Evolutionary conservation across 2,329 filamentous ascomycete species (phyloP), one percentile per base, ranked within the genome.

Genomic region (Fusarium tjaetaba): DNA sequence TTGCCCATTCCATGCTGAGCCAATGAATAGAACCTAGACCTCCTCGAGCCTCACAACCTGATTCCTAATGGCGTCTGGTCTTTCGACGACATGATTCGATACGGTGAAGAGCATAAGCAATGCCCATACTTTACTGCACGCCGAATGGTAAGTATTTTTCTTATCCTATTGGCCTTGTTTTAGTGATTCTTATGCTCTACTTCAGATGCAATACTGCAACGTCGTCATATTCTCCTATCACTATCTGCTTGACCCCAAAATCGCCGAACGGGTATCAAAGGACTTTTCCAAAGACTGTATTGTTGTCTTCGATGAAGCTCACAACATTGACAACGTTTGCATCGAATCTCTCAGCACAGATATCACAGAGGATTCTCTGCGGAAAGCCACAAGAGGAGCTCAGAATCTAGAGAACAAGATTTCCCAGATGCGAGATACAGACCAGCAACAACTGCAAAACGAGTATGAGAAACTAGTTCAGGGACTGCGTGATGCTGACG

Each of bases 221-320:
- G 95, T 99, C 80, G 98, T 99, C 79, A 99, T 99, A 76, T 99
- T 99, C 85, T 99, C 96, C 1, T 99, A 99, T 80, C 96, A 99
- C 82, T 99, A 99, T 80, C 89, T 99, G 7, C 89, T 99, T 22
- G 97, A 99, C 78, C 96, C 96, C 6, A 99, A 99, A 81, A 99
- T 99, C 78, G 96, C 96, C 18, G 96, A 99, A 80, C 85, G 96
- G 65, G 95, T 98, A 4, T 98, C 96, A 1, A 95, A 93, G 81
- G 96, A 99, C 79, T 89, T 99, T 16, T 98, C 96, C 0, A 98
- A 98, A 77, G 97, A 99, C 81, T 98, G 95, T 81, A 99, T 99
- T 59, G 94, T 99, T 26, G 96, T 99, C 7, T 99, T 99, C 74
- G 96, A 99, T 79, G 96, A 99, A 82, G 96, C 96, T 20, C 96